Evolutionary conservation across 371 early-diverging fungal species (phyloP).

Genomic region (Smittium culicis): DNA sequence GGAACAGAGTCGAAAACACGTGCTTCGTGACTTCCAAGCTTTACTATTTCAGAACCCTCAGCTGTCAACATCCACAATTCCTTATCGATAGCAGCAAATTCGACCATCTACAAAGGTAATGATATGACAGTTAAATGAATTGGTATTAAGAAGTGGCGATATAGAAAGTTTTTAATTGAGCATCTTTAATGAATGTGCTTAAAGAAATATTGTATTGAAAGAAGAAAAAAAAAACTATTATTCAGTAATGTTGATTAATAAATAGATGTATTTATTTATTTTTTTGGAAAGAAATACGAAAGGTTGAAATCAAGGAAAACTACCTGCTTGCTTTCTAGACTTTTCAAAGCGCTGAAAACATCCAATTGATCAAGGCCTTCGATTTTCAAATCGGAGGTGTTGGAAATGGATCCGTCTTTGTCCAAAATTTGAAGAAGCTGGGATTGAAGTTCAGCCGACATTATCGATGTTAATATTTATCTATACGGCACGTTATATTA

Average conservation of each 20-base stretch:
- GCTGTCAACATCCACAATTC: slow-evolving; percentile 69
- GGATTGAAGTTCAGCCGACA: slow-evolving; percentile 50
- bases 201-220: no score
- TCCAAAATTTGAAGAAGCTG: slow-evolving; percentile 53
- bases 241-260: not conserved
- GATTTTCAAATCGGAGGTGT: slow-evolving; percentile 44
- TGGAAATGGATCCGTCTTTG: slow-evolving; percentile 40
- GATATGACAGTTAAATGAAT: no score
- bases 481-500: no score
- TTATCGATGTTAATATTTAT: no score
- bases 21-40: slow-evolving; percentile 85
- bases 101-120: slow-evolving; percentile 77
- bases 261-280: not conserved
- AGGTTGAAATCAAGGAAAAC: slow-evolving; percentile 1
- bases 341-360: slow-evolving; percentile 72
- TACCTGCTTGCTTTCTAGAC: slow-evolving; percentile 76
- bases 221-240: no score
- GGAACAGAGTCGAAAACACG: slow-evolving; percentile 84
- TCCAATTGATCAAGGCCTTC: slow-evolving; percentile 33
- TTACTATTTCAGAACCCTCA: slow-evolving; percentile 75
- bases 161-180: no score
- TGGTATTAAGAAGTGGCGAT: no score
- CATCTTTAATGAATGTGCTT: no score
- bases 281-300: not conserved
- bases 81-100: slow-evolving; percentile 59